Evolutionary conservation across 331 rosid species (phyloP).

Genomic region (Malus hybrid): DNA sequence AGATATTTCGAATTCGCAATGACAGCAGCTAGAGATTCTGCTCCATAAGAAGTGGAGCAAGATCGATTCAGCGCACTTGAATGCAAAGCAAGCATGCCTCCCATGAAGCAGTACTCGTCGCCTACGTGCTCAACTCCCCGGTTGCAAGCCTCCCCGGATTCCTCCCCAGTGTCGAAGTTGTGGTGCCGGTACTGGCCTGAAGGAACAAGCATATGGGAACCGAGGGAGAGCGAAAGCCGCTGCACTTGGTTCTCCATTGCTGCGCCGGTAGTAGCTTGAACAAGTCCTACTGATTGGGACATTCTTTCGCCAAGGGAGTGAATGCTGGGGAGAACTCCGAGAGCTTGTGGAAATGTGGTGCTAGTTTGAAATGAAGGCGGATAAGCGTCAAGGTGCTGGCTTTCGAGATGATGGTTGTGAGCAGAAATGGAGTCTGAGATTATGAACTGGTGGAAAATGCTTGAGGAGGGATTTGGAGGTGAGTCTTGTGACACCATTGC

Average conservation of each 20-base stretch:
- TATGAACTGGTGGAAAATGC: constrained; percentile 27
- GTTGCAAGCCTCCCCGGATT: constrained; percentile 31
- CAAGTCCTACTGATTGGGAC: constrained; percentile 39
- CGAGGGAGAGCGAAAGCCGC: constrained; percentile 64
- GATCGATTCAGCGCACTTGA: constrained; percentile 42
- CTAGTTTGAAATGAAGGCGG: constrained; percentile 30
- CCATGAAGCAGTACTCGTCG: constrained; percentile 38
- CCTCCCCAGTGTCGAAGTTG: constrained; percentile 34
- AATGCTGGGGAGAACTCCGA: constrained; percentile 42
- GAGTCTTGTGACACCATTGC: constrained; percentile 34
- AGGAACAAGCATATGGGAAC: constrained; percentile 59
- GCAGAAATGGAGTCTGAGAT: constrained; percentile 48
- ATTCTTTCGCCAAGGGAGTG: constrained; percentile 50
- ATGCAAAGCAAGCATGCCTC: constrained; percentile 32
- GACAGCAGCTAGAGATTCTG: constrained; percentile 39
- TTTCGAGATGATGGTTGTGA: constrained; percentile 50
- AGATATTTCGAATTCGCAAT: constrained; percentile 56
- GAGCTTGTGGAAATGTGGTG: constrained; percentile 21
- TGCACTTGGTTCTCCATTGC: constrained; percentile 40
- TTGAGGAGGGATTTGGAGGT: constrained; percentile 30
- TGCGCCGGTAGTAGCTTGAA: constrained; percentile 55
- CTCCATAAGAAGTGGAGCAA: constrained; percentile 33
- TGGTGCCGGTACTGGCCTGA: constrained; percentile 34
- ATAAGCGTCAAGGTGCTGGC: constrained; percentile 51
- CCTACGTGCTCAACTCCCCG: constrained; percentile 24